Evolutionary conservation across 2,329 filamentous ascomycete genomes (phyloP), one percentile per base, ranked within the genome.

Genomic region (Ascosphaera pollenicola): DNA sequence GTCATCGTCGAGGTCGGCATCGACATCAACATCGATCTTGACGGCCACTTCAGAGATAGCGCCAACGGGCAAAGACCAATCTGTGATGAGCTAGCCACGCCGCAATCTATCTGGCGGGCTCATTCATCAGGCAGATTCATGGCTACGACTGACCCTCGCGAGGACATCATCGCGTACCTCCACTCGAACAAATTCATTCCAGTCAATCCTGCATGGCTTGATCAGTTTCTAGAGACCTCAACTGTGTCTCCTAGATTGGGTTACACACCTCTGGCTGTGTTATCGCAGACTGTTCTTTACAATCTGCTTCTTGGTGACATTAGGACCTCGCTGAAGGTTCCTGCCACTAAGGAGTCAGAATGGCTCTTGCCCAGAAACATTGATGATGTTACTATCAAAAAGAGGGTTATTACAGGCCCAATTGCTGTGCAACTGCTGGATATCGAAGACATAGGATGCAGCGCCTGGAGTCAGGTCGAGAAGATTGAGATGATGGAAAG

Each of bases 391-490:
- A 57, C 61, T 3, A 55, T 67, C 8, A 64, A 68, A 45, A 71
- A 81, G 42, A 56, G 61, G 3, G 60, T 57, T 0, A 60, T 95
- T 0, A 43, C 60, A 0, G 65, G 65, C 1, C 70, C 81, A 24
- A 64, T 87, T 1, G 64, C 77, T 2, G 76, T 89, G 1, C 89
- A 95, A 55, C 70, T 95, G 1, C 61, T 93, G 1, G 84, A 91
- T 48, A 65, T 95, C 6, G 78, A 92, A 51, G 85, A 95, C 51
- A 68, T 95, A 16, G 69, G 75, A 2, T 67, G 70, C 39, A 83
- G 78, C 48, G 69, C 78, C 39, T 92, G 85, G 82, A 77, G 82
- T 45, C 83, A 94, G 55, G 69, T 93, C 24, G 83, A 94, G 54
- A 73, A 75, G 26, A 71, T 68, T 34, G 64, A 64, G 38, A 61